Evolutionary conservation across 768 basidiomycete species (phyloP).

Genomic region (Collybia sordida): DNA sequence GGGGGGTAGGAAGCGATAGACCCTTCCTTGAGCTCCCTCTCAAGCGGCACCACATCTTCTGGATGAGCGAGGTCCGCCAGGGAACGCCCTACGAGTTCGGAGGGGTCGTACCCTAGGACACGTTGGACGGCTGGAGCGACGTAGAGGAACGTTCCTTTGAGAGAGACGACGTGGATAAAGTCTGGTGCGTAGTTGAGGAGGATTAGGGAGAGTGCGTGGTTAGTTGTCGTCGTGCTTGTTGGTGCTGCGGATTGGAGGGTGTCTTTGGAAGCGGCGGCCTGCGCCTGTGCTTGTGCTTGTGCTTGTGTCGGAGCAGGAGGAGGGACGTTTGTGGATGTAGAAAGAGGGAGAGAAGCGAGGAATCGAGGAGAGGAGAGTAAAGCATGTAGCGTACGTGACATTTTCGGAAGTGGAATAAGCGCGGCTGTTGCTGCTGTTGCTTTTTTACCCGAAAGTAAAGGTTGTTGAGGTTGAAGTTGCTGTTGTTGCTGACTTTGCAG

Average conservation of each 20-base stretch:
- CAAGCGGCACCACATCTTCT: slow-evolving; percentile 86
- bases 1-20: slow-evolving; percentile 25
- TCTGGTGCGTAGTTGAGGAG: slow-evolving; percentile 69
- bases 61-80: slow-evolving; percentile 85
- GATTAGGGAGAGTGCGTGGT: slow-evolving; percentile 53
- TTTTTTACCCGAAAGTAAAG: neutral
- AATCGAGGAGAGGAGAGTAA: slow-evolving; percentile 48
- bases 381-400: slow-evolving; percentile 53
- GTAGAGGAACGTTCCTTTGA: slow-evolving; percentile 92
- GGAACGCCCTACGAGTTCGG: slow-evolving; percentile 77
- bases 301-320: slow-evolving; percentile 21
- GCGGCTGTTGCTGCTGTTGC: slow-evolving; percentile 18
- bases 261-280: neutral
- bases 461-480: neutral
- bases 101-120: slow-evolving; percentile 84
- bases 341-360: slow-evolving; percentile 43
- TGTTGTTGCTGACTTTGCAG: neutral
- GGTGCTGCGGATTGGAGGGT: slow-evolving; percentile 6
- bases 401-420: slow-evolving; percentile 29
- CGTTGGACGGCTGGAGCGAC: slow-evolving; percentile 78
- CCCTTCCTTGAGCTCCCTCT: slow-evolving; percentile 87
- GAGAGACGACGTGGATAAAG: slow-evolving; percentile 86
- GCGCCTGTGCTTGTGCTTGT: slow-evolving; percentile 2
- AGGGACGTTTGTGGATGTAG: slow-evolving; percentile 36
- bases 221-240: slow-evolving; percentile 25